Evolutionary conservation across 805 yeast genomes (phyloP).

Genomic region (Ogataea paradorogensis): DNA sequence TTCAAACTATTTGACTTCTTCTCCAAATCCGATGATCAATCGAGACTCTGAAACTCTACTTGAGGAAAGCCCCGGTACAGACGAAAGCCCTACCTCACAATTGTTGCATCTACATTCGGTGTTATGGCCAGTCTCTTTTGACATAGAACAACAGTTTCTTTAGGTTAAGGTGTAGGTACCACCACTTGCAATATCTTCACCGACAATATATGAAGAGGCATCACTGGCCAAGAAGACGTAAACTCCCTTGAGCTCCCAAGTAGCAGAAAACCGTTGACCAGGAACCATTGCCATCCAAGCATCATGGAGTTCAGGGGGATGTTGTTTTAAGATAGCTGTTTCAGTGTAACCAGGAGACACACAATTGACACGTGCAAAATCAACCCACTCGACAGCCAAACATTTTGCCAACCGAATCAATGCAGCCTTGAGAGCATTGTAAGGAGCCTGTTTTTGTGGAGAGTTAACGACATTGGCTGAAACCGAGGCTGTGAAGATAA

Average conservation of each 20-base stretch:
- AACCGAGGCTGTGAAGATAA: constrained; percentile 54
- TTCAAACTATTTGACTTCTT: constrained; percentile 5
- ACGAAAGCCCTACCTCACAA: constrained; percentile 16
- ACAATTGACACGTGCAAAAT: constrained; percentile 44
- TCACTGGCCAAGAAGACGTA: constrained; percentile 52
- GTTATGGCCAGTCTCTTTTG: constrained; percentile 18
- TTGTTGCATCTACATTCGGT: constrained; percentile 14
- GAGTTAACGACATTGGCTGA: constrained; percentile 52
- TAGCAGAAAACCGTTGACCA: constrained; percentile 46
- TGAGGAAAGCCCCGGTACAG: constrained; percentile 8
- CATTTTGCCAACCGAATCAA: constrained; percentile 46
- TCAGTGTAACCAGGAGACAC: constrained; percentile 24
- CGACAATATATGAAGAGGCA: constrained; percentile 50
- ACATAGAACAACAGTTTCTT: constrained; percentile 13
- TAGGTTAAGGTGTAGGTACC: constrained; percentile 42
- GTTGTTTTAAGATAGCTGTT: constrained; percentile 40
- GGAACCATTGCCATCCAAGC: constrained; percentile 36
- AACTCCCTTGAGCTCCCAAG: constrained; percentile 50
- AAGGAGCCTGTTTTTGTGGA: constrained; percentile 49
- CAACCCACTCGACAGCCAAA: constrained; percentile 46
- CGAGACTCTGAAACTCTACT: background rate
- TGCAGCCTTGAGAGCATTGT: constrained; percentile 50
- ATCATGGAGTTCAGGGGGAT: constrained; percentile 23
- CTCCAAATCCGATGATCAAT: background rate
- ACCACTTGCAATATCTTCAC: constrained; percentile 47